Percentiles rank a stretch among this genome's conserved stretches.
Conservation (phyloP, 1,139 yeast species). For the Yarrowia galli region DNA sequence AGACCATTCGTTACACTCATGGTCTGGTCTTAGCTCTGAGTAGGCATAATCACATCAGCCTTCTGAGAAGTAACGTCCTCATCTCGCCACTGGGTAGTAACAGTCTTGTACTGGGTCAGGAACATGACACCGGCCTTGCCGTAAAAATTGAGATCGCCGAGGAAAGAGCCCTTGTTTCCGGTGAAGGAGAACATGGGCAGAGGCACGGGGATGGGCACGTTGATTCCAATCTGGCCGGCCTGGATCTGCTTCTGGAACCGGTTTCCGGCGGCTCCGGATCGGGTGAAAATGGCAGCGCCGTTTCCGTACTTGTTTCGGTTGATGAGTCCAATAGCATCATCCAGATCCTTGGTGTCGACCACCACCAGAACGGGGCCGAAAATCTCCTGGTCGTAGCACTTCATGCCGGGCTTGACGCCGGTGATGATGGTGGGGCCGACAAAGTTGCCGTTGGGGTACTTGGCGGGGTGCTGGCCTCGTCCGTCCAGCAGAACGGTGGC, state of each 20-base stretch:
- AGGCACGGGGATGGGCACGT: conserved; percentile 86
- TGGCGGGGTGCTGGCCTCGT: conserved; percentile 59
- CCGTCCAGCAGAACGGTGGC: conserved; percentile 73
- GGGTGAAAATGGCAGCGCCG: conserved; percentile 75
- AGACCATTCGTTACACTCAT: not conserved
- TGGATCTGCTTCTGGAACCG: conserved; percentile 74
- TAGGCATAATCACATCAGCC: conserved; percentile 70
- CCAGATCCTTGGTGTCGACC: conserved; percentile 69
- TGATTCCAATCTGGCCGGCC: conserved; percentile 81
- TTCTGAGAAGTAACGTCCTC: conserved; percentile 63
- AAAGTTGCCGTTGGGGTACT: conserved; percentile 72
- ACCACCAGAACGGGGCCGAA: conserved; percentile 79
- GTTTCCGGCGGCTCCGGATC: conserved; percentile 72
- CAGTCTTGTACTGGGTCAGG: conserved; percentile 79
- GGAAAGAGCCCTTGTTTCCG: conserved; percentile 77
- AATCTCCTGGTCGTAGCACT: conserved; percentile 76
- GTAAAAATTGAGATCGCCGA: conserved; percentile 81
- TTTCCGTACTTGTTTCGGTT: conserved; percentile 75
- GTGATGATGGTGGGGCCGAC: conserved; percentile 75
- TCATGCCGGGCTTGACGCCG: conserved; percentile 70
- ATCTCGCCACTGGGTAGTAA: conserved; percentile 72
- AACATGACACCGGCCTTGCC: conserved; percentile 78
- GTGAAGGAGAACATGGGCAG: conserved; percentile 84
- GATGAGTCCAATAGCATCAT: conserved; percentile 73
- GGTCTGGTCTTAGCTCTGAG: conserved; percentile 50